phyloP scores from a whole-genome alignment of 306 rosid genomes.

The Vicia villosa region DNA sequence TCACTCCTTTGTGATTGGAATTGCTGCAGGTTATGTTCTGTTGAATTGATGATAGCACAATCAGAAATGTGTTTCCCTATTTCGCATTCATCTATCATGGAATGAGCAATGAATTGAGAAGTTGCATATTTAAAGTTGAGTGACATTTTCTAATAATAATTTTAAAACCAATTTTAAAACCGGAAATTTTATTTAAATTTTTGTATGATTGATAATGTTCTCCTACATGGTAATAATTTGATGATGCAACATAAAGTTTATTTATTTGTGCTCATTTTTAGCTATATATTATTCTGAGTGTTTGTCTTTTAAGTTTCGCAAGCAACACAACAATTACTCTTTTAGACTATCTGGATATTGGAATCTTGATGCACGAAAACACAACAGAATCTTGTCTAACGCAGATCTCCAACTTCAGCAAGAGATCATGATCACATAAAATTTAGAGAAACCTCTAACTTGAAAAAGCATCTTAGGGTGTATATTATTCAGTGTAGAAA shows the following conservation, averaged over 20 bases:
- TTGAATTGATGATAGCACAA: conserved; percentile 15
- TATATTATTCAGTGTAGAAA: too few species aligned
- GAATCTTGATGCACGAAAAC: too few species aligned
- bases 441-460: too few species aligned
- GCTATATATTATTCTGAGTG: not conserved
- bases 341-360: too few species aligned
- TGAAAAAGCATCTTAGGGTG: too few species aligned
- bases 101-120: not conserved
- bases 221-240: not conserved
- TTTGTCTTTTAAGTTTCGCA: not conserved
- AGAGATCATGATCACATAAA: too few species aligned
- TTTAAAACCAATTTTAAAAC: not conserved
- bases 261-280: not conserved
- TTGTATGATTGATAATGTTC: too few species aligned
- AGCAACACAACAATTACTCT: too few species aligned
- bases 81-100: not conserved
- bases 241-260: not conserved
- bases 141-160: conserved; percentile 8
- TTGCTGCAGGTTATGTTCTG: conserved; percentile 32
- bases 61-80: conserved; percentile 1
- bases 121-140: conserved; percentile 2
- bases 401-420: too few species aligned
- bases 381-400: too few species aligned
- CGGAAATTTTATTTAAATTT: too few species aligned
- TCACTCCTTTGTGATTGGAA: conserved; percentile 19